Evolutionary conservation across 805 yeast species (phyloP).

Genomic region (Saturnispora hagleri): DNA sequence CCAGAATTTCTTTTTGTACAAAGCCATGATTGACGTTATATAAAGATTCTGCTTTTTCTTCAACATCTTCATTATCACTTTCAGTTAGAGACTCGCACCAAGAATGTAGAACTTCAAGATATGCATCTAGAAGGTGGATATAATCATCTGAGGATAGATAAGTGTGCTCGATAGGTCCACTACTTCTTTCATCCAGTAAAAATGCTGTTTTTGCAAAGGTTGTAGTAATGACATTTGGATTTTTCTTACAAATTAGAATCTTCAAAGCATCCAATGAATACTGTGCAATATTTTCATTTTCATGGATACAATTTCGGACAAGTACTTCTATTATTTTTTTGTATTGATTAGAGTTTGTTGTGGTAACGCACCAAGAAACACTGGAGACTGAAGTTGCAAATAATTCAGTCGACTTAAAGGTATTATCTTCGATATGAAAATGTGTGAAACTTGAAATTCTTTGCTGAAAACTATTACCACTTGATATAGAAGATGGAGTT

Average conservation of each 20-base stretch:
- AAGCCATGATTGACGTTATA: conserved; percentile 28
- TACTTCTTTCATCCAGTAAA: conserved; percentile 63
- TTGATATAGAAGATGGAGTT: conserved; percentile 16
- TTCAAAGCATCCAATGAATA: conserved; percentile 60
- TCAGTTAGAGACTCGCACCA: conserved; percentile 67
- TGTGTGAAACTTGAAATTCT: conserved; percentile 32
- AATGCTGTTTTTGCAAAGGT: conserved; percentile 75
- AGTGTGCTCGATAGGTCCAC: conserved; percentile 43
- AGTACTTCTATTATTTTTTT: conserved; percentile 65
- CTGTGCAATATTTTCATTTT: conserved; percentile 47
- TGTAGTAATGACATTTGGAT: conserved; percentile 62
- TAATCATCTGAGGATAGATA: conserved; percentile 56
- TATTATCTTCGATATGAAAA: conserved; percentile 28
- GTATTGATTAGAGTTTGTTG: conserved; percentile 31
- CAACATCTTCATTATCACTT: conserved; percentile 18
- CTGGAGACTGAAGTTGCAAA: conserved; percentile 64
- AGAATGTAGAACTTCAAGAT: conserved; percentile 68
- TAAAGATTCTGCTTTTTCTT: conserved; percentile 26
- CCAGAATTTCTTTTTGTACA: conserved; percentile 33
- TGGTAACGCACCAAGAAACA: conserved; percentile 59
- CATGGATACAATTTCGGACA: conserved; percentile 68
- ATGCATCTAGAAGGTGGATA: conserved; percentile 51
- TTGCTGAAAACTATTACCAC: conserved; percentile 23
- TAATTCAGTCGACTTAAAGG: conserved; percentile 40
- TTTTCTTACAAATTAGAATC: conserved; percentile 54